Percentiles rank a stretch among this genome's conserved stretches.
Evolutionary conservation across 768 basidiomycete species (phyloP).

Genomic region (Rhodotorula paludigena): DNA sequence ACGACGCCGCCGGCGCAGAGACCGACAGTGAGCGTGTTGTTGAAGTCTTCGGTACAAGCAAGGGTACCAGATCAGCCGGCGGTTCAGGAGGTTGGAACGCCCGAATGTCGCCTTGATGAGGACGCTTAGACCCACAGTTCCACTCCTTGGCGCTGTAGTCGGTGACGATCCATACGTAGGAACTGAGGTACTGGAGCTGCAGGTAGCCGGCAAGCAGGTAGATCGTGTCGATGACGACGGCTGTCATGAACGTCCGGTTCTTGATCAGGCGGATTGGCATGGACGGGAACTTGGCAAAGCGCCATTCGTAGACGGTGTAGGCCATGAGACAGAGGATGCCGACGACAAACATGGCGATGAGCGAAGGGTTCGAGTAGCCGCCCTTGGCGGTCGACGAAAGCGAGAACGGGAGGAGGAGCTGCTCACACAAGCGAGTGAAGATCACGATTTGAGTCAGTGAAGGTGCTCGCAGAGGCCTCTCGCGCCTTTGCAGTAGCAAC

Average conservation of each 20-base stretch:
- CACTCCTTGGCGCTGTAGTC: slow-evolving; percentile 8
- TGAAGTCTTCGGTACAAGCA: background rate
- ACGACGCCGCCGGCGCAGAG: slow-evolving; percentile 45
- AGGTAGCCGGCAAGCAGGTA: slow-evolving; percentile 17
- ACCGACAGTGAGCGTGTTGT: slow-evolving; percentile 15
- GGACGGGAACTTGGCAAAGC: slow-evolving; percentile 24
- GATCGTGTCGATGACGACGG: slow-evolving; percentile 32
- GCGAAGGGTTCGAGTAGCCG: slow-evolving; percentile 43
- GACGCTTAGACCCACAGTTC: slow-evolving; percentile 24
- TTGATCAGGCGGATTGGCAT: slow-evolving; percentile 26
- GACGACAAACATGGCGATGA: slow-evolving; percentile 46
- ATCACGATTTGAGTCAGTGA: too few species aligned
- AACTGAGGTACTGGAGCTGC: slow-evolving; percentile 14
- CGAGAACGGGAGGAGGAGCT: slow-evolving; percentile 40
- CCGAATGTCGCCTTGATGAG: background rate
- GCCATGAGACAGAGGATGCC: slow-evolving; percentile 39
- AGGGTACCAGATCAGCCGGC: too few species aligned
- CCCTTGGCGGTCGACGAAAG: slow-evolving; percentile 44
- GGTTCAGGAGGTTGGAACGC: too few species aligned
- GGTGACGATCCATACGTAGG: slow-evolving; percentile 30
- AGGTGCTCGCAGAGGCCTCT: too few species aligned
- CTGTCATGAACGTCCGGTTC: slow-evolving; percentile 31
- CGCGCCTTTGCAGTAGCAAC: too few species aligned
- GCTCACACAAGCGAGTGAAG: background rate
- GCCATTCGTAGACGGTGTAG: slow-evolving; percentile 26